phyloP scores from a whole-genome alignment of 805 yeast species.

The Vanderwaltozyma yarrowii region DNA sequence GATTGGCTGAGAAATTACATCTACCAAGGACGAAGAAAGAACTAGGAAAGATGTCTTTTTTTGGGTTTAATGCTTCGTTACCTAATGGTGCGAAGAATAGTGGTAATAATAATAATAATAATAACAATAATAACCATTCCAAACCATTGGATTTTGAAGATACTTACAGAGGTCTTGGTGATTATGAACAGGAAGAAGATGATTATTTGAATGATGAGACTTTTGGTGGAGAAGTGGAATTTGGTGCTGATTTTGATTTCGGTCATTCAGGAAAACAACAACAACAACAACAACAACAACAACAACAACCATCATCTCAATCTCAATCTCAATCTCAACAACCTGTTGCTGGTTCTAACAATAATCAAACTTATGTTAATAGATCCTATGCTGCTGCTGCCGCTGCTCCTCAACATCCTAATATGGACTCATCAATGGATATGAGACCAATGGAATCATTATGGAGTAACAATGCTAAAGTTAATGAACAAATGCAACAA shows the following conservation, averaged over 20 bases:
- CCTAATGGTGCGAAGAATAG: conserved; percentile 4
- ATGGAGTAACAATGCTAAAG: conserved; percentile 36
- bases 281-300: no score
- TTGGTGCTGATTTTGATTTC: conserved; percentile 30
- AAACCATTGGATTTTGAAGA: conserved; percentile 66
- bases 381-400: conserved; percentile 22
- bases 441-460: conserved; percentile 64
- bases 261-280: conserved; percentile 14
- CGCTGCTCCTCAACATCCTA: conserved; percentile 14
- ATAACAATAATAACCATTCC: conserved; percentile 1
- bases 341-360: no score
- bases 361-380: conserved; percentile 4
- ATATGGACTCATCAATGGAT: conserved; percentile 18
- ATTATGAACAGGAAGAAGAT: conserved; percentile 61
- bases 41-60: conserved; percentile 30
- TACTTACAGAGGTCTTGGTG: conserved; percentile 71
- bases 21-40: no score
- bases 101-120: conserved; percentile 2
- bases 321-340: no score
- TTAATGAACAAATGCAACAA: conserved; percentile 1
- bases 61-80: conserved; percentile 25
- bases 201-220: conserved; percentile 35
- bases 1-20: no score
- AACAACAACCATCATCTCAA: no score
- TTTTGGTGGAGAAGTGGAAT: conserved; percentile 23